These are phyloP conservation scores for Monilinia fructicola DNA, from an alignment of 2,329 filamentous ascomycete genomes.

Conservation along the genomic window DNA sequence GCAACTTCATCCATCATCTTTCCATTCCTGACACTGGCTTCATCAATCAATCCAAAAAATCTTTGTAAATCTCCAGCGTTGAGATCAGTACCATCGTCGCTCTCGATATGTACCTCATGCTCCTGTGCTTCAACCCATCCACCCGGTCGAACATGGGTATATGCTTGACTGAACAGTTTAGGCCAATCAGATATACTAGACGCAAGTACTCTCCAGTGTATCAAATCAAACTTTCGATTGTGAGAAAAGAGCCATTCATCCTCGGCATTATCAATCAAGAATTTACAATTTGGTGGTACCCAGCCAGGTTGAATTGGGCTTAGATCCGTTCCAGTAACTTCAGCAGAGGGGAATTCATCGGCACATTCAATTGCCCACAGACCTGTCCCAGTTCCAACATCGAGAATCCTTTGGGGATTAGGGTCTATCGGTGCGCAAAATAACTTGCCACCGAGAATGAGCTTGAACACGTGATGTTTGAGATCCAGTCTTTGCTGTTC, in stretches of 20 bases:
- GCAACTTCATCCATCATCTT: constrained; percentile 47
- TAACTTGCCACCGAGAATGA: constrained; percentile 39
- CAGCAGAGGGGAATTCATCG: constrained; percentile 47
- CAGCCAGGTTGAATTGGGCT: constrained; percentile 58
- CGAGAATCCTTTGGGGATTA: constrained; percentile 52
- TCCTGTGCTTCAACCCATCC: constrained; percentile 58
- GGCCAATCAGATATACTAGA: constrained; percentile 58
- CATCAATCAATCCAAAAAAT: constrained; percentile 50
- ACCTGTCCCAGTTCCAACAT: constrained; percentile 59
- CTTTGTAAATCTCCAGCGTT: constrained; percentile 46
- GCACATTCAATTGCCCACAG: constrained; percentile 62
- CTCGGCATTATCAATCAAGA: constrained; percentile 65
- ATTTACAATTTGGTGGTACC: constrained; percentile 58
- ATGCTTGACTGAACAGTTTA: constrained; percentile 47
- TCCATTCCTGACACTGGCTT: constrained; percentile 50
- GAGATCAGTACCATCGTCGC: constrained; percentile 45
- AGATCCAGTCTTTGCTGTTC: constrained; percentile 60
- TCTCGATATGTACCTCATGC: constrained; percentile 51
- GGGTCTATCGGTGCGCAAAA: constrained; percentile 53
- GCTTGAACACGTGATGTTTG: constrained; percentile 42
- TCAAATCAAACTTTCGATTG: constrained; percentile 56
- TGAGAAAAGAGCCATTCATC: constrained; percentile 51
- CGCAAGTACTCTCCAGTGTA: constrained; percentile 58
- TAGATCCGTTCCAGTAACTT: constrained; percentile 55
- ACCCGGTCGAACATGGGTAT: constrained; percentile 52